A percentile compares a stretch with the other conserved stretches of the same genome.
Evolutionary conservation across 352 stramenopile genomes (phyloP).

Genomic region (Blastocystis sp.): DNA sequence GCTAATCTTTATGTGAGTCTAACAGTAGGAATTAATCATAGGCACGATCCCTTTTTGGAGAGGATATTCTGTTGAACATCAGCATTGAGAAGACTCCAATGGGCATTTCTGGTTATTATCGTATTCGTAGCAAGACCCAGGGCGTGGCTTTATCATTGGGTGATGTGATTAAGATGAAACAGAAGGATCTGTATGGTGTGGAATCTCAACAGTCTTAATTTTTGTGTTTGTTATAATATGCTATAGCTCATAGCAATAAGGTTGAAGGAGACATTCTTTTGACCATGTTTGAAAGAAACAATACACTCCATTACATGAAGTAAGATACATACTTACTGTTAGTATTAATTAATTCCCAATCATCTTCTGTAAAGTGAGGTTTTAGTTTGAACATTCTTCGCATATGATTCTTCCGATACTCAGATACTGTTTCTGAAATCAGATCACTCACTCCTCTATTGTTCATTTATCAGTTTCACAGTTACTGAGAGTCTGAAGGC

Average conservation of each 20-base stretch:
- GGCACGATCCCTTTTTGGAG: conserved; percentile 83
- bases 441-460: neutral
- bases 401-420: conserved; percentile 31
- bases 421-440: neutral
- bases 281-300: no score
- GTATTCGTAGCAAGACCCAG: conserved; percentile 99
- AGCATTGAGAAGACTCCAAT: conserved; percentile 89
- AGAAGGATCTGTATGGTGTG: conserved; percentile 68
- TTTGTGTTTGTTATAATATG: conserved; percentile 56
- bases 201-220: neutral
- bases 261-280: no score
- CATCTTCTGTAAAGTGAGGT: neutral
- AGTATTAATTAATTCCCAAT: conserved; percentile 42
- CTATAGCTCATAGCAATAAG: no score
- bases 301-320: neutral
- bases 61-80: conserved; percentile 98
- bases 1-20: conserved; percentile 83
- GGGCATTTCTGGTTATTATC: conserved; percentile 73
- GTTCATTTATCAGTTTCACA: neutral
- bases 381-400: conserved; percentile 4
- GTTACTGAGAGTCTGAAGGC: neutral
- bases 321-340: conserved; percentile 46
- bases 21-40: conserved; percentile 78
- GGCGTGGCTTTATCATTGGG: conserved; percentile 97
- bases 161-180: conserved; percentile 87